Conservation (phyloP, 345 rosid genomes). For the Gynandropsis gynandra region DNA sequence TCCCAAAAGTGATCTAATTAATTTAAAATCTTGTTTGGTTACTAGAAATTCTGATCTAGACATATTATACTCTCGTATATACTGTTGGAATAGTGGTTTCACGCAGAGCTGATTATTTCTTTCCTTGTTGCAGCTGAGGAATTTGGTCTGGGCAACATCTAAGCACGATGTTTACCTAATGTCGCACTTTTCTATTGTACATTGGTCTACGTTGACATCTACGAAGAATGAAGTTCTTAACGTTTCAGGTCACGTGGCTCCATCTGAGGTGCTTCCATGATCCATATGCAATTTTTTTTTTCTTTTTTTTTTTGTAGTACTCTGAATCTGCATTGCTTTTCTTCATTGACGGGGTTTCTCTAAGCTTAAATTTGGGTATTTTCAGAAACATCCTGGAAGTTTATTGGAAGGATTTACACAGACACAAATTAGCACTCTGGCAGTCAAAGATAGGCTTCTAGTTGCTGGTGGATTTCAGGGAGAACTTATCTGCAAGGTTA, state of each 20-base stretch:
- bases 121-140: conserved; percentile 53
- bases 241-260: conserved; percentile 69
- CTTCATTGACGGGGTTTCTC: conserved; percentile 7
- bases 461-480: conserved; percentile 74
- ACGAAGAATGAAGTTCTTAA: conserved; percentile 50
- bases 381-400: conserved; percentile 67
- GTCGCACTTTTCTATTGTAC: conserved; percentile 55
- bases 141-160: conserved; percentile 72
- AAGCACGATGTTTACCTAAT: conserved; percentile 71
- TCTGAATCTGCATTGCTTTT: background rate
- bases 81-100: conserved; percentile 3
- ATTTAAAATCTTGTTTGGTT: too few species aligned
- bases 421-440: conserved; percentile 58
- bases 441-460: conserved; percentile 45
- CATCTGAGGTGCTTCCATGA: conserved; percentile 46
- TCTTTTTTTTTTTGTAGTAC: background rate
- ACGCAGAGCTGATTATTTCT: conserved; percentile 1
- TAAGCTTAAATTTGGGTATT: background rate
- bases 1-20: too few species aligned
- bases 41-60: background rate
- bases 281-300: background rate
- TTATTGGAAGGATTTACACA: conserved; percentile 67
- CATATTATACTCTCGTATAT: background rate
- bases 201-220: conserved; percentile 59
- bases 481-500: conserved; percentile 75